These are phyloP conservation scores for Aspergillus sparsus DNA, from an alignment of 495 filamentous ascomycete species.

Conservation along the genomic window DNA sequence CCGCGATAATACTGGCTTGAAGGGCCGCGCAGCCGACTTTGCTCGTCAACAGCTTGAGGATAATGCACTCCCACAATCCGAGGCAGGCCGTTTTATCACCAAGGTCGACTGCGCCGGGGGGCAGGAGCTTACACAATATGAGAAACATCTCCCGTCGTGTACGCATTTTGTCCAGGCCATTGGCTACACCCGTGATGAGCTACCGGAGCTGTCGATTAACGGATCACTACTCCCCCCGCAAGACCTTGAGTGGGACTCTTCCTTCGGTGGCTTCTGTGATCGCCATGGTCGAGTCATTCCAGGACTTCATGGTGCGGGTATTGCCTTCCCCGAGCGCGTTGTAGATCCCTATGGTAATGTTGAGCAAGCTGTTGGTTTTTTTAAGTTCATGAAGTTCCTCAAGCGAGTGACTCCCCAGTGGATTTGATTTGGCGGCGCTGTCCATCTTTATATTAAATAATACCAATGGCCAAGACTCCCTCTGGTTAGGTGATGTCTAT, in stretches of 20 bases:
- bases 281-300: conserved; percentile 37
- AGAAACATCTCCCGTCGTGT: conserved; percentile 48
- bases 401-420: conserved; percentile 53
- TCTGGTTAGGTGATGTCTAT: not conserved
- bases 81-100: conserved; percentile 50
- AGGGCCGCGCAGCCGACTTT: conserved; percentile 61
- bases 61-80: conserved; percentile 44
- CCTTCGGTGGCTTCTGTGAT: conserved; percentile 51
- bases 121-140: conserved; percentile 45
- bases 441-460: not conserved
- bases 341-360: conserved; percentile 61
- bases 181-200: conserved; percentile 51
- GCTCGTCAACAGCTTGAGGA: conserved; percentile 58
- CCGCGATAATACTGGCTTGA: conserved; percentile 64
- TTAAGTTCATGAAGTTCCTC: conserved; percentile 64
- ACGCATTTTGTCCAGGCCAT: conserved; percentile 56
- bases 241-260: conserved; percentile 50
- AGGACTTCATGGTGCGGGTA: conserved; percentile 59
- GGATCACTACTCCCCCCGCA: conserved; percentile 24
- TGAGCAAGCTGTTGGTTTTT: conserved; percentile 62
- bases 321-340: conserved; percentile 61
- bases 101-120: conserved; percentile 52
- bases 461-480: not conserved
- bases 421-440: conserved; percentile 14
- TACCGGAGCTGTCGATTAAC: conserved; percentile 45